Evolutionary conservation across 169 alveolate species (phyloP).

Genomic region (Cyclospora cayetanensis): DNA sequence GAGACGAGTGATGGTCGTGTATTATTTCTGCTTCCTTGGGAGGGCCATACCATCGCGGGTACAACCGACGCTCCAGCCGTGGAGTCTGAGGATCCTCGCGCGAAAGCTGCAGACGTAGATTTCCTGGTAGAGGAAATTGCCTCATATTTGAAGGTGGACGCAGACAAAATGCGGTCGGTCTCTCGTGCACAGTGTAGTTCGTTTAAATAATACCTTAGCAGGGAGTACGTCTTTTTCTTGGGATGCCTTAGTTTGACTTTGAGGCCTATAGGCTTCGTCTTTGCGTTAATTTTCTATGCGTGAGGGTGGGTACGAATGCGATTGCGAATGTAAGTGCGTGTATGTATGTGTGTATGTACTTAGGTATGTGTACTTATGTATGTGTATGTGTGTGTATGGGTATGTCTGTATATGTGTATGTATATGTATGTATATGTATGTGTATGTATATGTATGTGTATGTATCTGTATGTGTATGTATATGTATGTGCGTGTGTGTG

Average conservation of each 20-base stretch:
- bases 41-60: constrained; percentile 86
- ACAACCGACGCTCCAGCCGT: constrained; percentile 91
- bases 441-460: too few relatives aligned
- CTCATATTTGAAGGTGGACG: constrained; percentile 76
- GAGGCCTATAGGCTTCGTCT: not conserved
- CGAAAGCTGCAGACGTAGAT: constrained; percentile 84
- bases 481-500: not conserved
- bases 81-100: constrained; percentile 78
- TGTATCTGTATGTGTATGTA: too few relatives aligned
- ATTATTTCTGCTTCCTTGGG: constrained; percentile 92
- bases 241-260: not conserved
- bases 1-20: constrained; percentile 94
- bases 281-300: too few relatives aligned
- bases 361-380: not conserved
- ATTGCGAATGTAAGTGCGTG: not conserved
- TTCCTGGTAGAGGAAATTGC: constrained; percentile 85
- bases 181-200: too few relatives aligned
- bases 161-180: constrained; percentile 74
- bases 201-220: not conserved
- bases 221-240: constrained; percentile 1
- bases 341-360: not conserved
- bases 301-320: not conserved
- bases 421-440: too few relatives aligned
- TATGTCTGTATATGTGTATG: not conserved
- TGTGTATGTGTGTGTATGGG: not conserved